A percentile compares a stretch with the other conserved stretches of the same genome.
Conservation (phyloP, 768 basidiomycete genomes). For the Lactifluus subvellereus region DNA sequence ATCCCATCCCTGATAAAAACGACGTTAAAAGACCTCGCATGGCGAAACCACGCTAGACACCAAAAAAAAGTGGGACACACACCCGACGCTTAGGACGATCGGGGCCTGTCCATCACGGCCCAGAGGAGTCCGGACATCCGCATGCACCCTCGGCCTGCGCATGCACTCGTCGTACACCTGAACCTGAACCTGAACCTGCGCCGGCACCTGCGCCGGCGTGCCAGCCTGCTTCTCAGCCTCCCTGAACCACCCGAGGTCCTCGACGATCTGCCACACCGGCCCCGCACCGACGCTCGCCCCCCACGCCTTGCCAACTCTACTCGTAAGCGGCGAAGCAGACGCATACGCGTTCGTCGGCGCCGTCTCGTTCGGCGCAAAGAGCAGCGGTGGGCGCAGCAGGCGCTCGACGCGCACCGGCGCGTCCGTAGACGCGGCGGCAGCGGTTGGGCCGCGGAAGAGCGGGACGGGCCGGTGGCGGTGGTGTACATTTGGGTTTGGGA, state of each 20-base stretch:
- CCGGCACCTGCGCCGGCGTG: not conserved
- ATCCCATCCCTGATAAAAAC: conserved; percentile 43
- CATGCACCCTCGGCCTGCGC: conserved; percentile 48
- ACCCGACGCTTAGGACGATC: conserved; percentile 35
- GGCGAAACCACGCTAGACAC: not conserved
- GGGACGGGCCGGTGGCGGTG: conserved; percentile 71
- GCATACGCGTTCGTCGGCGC: conserved; percentile 55
- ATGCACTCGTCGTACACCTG: not conserved
- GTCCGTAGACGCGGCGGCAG: conserved; percentile 5
- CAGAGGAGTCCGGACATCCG: conserved; percentile 35
- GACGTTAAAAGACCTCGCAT: conserved; percentile 1
- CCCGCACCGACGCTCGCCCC: conserved; percentile 70
- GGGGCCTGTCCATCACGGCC: conserved; percentile 36
- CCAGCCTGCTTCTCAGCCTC: conserved; percentile 40
- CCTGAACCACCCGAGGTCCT: conserved; percentile 76
- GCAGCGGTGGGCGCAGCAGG: conserved; percentile 43
- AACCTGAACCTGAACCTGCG: not conserved
- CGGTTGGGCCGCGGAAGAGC: conserved; percentile 40
- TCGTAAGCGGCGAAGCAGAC: conserved; percentile 40
- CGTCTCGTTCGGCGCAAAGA: conserved; percentile 43
- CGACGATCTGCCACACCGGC: conserved; percentile 71
- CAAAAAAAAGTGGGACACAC: conserved; percentile 37
- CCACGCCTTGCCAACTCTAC: conserved; percentile 64
- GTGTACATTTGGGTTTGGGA: conserved; percentile 61
- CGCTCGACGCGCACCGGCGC: conserved; percentile 43